A percentile compares a stretch with the other conserved stretches of the same genome.
These are phyloP conservation scores for Diaporthe sp. DNA, from an alignment of 2,329 filamentous ascomycete genomes.

Conservation along the genomic window DNA sequence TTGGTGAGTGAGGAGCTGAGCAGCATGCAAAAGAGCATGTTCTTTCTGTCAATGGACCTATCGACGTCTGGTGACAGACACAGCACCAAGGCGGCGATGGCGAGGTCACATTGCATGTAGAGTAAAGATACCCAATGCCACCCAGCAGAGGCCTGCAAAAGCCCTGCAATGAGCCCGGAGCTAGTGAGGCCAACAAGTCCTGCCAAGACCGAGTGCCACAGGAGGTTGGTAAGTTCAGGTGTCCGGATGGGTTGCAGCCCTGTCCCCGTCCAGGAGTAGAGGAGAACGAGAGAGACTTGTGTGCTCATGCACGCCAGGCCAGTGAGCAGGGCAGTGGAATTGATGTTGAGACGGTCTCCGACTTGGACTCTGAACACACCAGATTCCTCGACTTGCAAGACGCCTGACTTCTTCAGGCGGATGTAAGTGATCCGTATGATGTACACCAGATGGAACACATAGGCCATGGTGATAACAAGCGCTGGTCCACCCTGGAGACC, in stretches of 20 bases:
- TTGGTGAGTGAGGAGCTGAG: conserved; percentile 19
- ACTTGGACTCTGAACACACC: conserved; percentile 30
- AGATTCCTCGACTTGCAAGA: conserved; percentile 6
- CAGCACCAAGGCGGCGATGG: neutral
- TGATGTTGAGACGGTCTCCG: conserved; percentile 9
- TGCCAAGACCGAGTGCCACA: neutral
- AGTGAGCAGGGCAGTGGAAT: conserved; percentile 20
- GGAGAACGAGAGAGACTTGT: neutral
- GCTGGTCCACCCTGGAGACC: conserved; percentile 31
- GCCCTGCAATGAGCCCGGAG: neutral
- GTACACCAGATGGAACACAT: conserved; percentile 36
- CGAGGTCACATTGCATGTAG: neutral
- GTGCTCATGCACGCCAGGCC: conserved; percentile 18
- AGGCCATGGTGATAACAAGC: neutral
- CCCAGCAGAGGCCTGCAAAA: neutral
- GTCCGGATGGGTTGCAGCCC: neutral
- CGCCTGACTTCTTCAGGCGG: conserved; percentile 18
- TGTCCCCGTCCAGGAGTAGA: conserved; percentile 22
- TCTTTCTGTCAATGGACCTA: neutral
- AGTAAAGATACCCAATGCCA: neutral
- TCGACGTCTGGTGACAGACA: neutral
- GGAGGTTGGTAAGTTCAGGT: conserved; percentile 1
- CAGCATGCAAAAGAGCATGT: neutral
- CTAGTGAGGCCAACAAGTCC: conserved; percentile 1
- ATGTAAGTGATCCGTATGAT: conserved; percentile 23